Evolutionary conservation across 2,329 filamentous ascomycete species (phyloP), one percentile per base, ranked within the genome.

Genomic region (Geosmithia morbida): DNA sequence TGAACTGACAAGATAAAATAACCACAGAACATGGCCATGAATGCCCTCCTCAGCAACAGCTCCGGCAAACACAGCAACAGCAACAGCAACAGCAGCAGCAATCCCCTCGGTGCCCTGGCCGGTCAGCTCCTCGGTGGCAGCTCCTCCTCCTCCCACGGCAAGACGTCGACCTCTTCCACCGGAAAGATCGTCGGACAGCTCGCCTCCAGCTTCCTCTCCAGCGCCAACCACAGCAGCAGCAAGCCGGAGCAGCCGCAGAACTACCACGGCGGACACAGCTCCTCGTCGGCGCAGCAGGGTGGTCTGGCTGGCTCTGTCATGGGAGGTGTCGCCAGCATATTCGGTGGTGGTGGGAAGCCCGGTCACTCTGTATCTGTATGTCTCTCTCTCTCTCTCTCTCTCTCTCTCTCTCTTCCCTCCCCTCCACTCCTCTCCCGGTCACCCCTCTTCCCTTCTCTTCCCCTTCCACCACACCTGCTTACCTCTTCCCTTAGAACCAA

Each of bases 11-110:
- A n/a, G n/a, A 16, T 40, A 17, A 8, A 17, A 37, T 45, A 45
- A n/a, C n/a, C 48, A 29, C 53, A 81, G 77, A 72, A 66, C 56
- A 72, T 82, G 59, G 77, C 79, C 13, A 69, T 78, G 61, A 81
- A 79, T 57, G 66, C 75, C 43, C 66, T 83, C 43, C 64, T 79
- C 44, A 68, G 72, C 48, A 72, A 72, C 22, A 52, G 61, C 45
- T 54, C 56, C 30, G 45, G 49, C 40, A 30, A 47, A 41, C 43
- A 53, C 46, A 55, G 63, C 49, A 53, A 59, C 41, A 44, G 51
- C 46, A 55, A 63, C 49, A 53, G 60, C 41, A 58, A 63, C 33
- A 57, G 64, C 44, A 57, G 59, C 50, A 64, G 66, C 18, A 64
- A 60, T 46, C 64, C 67, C 10, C 61, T 74, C 20, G 68, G 70